Conservation (phyloP, 2,329 filamentous ascomycete species). For the Phyllosticta citrichinensis region DNA sequence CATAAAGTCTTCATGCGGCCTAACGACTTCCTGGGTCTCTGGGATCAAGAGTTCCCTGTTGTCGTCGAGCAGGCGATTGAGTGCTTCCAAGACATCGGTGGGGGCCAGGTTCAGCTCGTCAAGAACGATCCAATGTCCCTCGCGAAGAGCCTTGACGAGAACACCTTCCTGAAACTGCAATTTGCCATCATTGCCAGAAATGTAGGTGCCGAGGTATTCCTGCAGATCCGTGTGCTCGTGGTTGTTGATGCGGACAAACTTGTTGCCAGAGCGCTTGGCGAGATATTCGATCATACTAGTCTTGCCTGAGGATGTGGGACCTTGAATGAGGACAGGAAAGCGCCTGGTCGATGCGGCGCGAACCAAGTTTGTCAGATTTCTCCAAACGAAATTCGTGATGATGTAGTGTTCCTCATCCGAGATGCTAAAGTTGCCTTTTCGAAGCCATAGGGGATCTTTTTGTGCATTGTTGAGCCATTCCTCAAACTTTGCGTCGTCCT, state of each 20-base stretch:
- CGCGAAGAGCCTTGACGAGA: conserved; percentile 80
- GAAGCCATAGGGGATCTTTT: conserved; percentile 86
- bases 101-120: conserved; percentile 96
- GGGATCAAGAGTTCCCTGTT: conserved; percentile 93
- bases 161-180: conserved; percentile 88
- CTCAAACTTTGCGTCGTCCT: conserved; percentile 7
- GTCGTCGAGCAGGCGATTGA: conserved; percentile 92
- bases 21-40: conserved; percentile 89
- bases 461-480: conserved; percentile 7
- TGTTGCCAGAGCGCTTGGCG: conserved; percentile 92
- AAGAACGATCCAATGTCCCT: conserved; percentile 95
- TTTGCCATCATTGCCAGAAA: conserved; percentile 75
- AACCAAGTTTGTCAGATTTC: conserved; percentile 89
- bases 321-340: conserved; percentile 91
- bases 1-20: conserved; percentile 91
- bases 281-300: conserved; percentile 99
- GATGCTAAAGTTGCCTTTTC: conserved; percentile 57
- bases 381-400: conserved; percentile 87
- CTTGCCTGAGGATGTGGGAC: conserved; percentile 93
- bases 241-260: conserved; percentile 97
- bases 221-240: conserved; percentile 98
- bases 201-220: conserved; percentile 91
- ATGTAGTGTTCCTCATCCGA: conserved; percentile 84
- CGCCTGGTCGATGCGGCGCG: conserved; percentile 83
- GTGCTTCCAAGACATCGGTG: conserved; percentile 89